phyloP scores from a whole-genome alignment of 148 eudicot species.

The Spergularia bocconei region DNA sequence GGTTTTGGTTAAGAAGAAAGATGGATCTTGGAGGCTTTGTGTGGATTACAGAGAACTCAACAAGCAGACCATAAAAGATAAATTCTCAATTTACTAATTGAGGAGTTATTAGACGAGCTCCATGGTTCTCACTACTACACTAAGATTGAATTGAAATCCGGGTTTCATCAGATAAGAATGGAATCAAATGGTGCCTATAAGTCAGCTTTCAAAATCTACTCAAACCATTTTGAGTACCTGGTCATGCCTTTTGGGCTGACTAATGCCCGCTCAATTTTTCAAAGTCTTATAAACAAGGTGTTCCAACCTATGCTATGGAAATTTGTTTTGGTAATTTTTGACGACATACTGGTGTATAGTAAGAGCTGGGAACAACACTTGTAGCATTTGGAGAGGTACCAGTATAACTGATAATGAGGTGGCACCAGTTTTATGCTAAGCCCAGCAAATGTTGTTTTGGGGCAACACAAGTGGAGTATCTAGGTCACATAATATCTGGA shows the following conservation, averaged over 20 bases:
- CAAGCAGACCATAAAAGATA: too few species aligned
- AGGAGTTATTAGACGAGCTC: background rate
- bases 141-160: background rate
- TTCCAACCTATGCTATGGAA: background rate
- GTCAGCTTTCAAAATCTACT: background rate
- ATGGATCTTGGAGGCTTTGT: too few species aligned
- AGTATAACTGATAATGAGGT: background rate
- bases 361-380: background rate
- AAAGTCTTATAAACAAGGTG: background rate
- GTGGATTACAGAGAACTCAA: too few species aligned
- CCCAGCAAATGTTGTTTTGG: background rate
- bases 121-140: background rate
- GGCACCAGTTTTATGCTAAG: background rate
- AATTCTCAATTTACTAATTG: too few species aligned
- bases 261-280: background rate
- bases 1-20: too few species aligned
- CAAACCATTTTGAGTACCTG: background rate
- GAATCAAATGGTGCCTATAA: background rate
- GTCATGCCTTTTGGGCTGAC: background rate
- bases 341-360: background rate
- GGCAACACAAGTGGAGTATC: background rate
- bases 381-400: background rate
- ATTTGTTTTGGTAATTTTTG: background rate
- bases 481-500: background rate
- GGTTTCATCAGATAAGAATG: background rate